Evolutionary conservation across 345 rosid species (phyloP).

Genomic region (Lepidium didymum): DNA sequence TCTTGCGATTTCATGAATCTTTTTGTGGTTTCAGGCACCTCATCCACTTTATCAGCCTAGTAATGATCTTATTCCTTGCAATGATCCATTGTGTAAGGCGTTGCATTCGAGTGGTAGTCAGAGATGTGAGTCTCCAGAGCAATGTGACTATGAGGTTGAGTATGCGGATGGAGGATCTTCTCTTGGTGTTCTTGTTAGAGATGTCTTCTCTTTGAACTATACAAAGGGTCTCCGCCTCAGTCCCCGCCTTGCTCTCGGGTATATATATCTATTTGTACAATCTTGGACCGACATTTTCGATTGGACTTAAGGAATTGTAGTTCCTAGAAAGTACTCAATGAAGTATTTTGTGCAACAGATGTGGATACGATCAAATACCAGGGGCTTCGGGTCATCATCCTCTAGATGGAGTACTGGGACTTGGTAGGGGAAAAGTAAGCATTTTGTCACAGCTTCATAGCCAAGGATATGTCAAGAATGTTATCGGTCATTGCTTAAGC

Average conservation of each 20-base stretch:
- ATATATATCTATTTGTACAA: background rate
- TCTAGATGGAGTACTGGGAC: constrained; percentile 94
- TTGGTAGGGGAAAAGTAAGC: constrained; percentile 82
- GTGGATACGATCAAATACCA: constrained; percentile 81
- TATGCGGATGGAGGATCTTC: constrained; percentile 96
- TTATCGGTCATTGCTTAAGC: constrained; percentile 83
- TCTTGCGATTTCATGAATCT: background rate
- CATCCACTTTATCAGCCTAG: constrained; percentile 78
- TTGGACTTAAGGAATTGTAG: background rate
- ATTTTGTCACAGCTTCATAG: constrained; percentile 67
- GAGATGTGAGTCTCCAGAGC: constrained; percentile 50
- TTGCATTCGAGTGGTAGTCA: constrained; percentile 48
- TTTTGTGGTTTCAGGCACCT: constrained; percentile 54
- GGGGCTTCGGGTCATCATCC: constrained; percentile 65
- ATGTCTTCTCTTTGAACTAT: constrained; percentile 55
- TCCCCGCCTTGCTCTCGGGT: constrained; percentile 82
- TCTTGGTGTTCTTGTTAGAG: constrained; percentile 80
- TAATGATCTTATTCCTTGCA: constrained; percentile 54
- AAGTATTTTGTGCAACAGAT: constrained; percentile 39
- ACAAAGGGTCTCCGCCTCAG: constrained; percentile 44
- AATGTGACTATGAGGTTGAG: constrained; percentile 86
- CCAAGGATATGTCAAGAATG: constrained; percentile 59
- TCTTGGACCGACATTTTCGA: background rate
- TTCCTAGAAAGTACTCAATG: background rate
- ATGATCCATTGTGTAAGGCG: constrained; percentile 74